Base-by-base conservation (phyloP, 2,329 filamentous ascomycete genomes). In the Lasiodiplodia citricola region DNA sequence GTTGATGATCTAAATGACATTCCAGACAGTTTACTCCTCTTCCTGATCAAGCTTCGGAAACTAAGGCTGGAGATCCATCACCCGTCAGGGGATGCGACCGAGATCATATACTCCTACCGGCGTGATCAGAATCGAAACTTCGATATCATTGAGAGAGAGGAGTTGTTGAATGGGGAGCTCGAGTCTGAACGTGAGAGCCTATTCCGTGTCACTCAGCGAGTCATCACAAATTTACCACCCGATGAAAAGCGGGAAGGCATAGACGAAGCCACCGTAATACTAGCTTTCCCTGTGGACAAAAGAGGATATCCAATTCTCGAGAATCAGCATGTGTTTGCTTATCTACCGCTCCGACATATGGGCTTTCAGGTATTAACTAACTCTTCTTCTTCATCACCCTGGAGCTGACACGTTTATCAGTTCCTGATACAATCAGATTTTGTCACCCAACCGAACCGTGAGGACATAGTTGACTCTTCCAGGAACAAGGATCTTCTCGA, bases 231-330 rank as follows among this genome's bases (percentile, higher is more conserved):
- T 10, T 8, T 35, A 8, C 31, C 31, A 10, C 7, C 1, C 1
- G 31, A 35, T 1, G 1, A 2, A 10, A 35, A 35, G 31, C 31
- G 31, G 8, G 1, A 31, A 23, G n/a, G 44, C 28, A 52, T 54
- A n/a, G 23, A 66, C 31, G 4, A 66, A 18, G 73, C 80, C 0
- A 76, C 83, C 21, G 73, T 86, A 2, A 72, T 83, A 1, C 73
- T 87, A 0, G 84, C 84, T 0, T 86, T 87, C 69, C 84, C 84
- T 0, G 31, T 86, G 1, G 74, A 78, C 0, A 71, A 73, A 0
- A 63, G 16, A 73, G 70, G 0, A 25, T 68, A 35, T 0, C 84
- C 84, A 0, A 62, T 83, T 2, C 69, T 82, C 4, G 71, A 81
- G 31, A 70, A 74, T 6, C 83, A 86, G 63, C 72, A 82, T 4